These are phyloP conservation scores for Litsea cubeba DNA, from an alignment of 164 flowering plant species.

Conservation along the genomic window DNA sequence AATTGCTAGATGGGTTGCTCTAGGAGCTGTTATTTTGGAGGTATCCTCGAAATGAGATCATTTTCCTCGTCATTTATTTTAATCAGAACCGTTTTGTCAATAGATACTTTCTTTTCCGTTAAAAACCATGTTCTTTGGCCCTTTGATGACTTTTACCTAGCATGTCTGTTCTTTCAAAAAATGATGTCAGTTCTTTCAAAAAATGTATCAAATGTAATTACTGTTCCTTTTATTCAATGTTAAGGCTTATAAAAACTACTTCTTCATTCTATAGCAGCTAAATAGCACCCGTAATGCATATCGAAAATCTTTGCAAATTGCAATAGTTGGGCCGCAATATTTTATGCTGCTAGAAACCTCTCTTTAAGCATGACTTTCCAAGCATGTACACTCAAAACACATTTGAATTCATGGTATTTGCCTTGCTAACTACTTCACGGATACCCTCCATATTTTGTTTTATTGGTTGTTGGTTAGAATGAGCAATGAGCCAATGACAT, in stretches of 20 bases:
- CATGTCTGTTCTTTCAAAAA: not conserved
- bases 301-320: not conserved
- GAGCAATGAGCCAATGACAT: too few species aligned
- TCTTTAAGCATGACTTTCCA: not conserved
- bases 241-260: not conserved
- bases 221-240: not conserved
- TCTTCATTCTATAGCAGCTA: not conserved
- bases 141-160: not conserved
- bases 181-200: not conserved
- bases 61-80: not conserved
- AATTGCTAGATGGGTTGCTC: conserved; percentile 83
- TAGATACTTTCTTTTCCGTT: too few species aligned
- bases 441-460: too few species aligned
- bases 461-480: too few species aligned
- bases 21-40: conserved; percentile 78
- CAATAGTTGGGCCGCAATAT: not conserved
- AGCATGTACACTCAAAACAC: not conserved
- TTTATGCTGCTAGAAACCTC: not conserved
- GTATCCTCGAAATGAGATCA: conserved; percentile 27
- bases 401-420: not conserved
- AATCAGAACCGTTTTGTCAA: not conserved
- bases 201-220: not conserved
- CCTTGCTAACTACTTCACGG: not conserved
- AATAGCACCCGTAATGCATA: not conserved
- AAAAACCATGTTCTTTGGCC: not conserved